These are phyloP conservation scores for Pythium dissimile DNA, from an alignment of 352 stramenopile species.

Conservation along the genomic window DNA sequence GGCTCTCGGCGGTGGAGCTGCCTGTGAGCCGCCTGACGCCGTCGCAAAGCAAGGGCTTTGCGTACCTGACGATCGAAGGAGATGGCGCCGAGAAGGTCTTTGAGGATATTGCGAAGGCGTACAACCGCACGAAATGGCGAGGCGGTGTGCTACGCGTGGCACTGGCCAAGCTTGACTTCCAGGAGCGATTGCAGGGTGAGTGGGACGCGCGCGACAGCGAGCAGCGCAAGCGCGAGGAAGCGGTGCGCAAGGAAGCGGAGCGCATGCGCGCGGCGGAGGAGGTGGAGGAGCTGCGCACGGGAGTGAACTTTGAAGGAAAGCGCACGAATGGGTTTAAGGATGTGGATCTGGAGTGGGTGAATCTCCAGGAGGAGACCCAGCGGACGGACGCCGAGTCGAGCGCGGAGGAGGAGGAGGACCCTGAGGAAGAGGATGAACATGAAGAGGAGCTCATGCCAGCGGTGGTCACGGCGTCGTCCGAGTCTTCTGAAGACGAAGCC, in stretches of 20 bases:
- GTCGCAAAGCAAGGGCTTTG: conserved; percentile 38
- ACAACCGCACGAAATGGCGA: conserved; percentile 73
- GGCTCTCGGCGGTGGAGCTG: conserved; percentile 40
- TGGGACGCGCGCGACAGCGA: conserved; percentile 21
- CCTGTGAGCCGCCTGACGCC: conserved; percentile 20
- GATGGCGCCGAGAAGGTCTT: conserved; percentile 24
- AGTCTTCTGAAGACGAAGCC: conserved; percentile 10
- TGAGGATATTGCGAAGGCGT: conserved; percentile 55
- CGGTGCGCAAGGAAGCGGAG: not conserved
- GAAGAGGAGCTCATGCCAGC: not conserved
- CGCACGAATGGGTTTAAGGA: conserved; percentile 26
- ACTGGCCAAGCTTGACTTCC: conserved; percentile 46
- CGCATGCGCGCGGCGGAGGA: not conserved
- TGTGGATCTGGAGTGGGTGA: conserved; percentile 3
- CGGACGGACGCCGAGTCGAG: conserved; percentile 3
- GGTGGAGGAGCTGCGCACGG: conserved; percentile 16
- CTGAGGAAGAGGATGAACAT: conserved; percentile 7
- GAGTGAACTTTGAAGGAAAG: conserved; percentile 26
- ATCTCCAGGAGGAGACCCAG: conserved; percentile 1
- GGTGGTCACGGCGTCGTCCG: conserved; percentile 2
- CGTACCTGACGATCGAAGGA: conserved; percentile 54
- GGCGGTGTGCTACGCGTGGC: conserved; percentile 58
- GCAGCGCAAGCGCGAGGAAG: conserved; percentile 9
- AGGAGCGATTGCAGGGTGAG: conserved; percentile 38
- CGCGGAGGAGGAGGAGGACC: conserved; percentile 9